Percentiles rank a stretch among this genome's conserved stretches.
These are phyloP conservation scores for Tuber brumale DNA, from an alignment of 495 filamentous ascomycete species.

Conservation along the genomic window DNA sequence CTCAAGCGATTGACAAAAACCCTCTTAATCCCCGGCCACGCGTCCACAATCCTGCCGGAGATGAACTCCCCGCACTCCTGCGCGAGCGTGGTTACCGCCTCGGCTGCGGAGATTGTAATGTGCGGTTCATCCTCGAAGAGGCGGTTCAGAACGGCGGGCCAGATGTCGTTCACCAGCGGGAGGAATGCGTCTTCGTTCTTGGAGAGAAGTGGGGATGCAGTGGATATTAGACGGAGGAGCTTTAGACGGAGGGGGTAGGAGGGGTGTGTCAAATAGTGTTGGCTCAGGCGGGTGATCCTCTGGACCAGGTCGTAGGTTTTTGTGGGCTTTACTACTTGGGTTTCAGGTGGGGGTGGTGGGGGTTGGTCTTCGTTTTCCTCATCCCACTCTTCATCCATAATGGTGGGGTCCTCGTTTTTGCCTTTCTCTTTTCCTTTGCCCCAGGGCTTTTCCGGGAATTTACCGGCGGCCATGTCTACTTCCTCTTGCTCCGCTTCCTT, in stretches of 20 bases:
- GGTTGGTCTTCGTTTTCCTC: slow-evolving; percentile 29
- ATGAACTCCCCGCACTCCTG: slow-evolving; percentile 73
- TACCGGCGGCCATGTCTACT: slow-evolving; percentile 1
- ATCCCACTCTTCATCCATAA: slow-evolving; percentile 5
- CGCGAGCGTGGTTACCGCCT: slow-evolving; percentile 58
- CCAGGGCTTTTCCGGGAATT: slow-evolving; percentile 34
- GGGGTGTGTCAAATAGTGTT: slow-evolving; percentile 77
- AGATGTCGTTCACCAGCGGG: slow-evolving; percentile 80
- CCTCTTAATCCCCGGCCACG: slow-evolving; percentile 56
- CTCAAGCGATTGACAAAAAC: slow-evolving; percentile 37
- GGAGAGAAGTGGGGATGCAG: slow-evolving; percentile 60
- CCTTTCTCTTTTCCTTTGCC: slow-evolving; percentile 15
- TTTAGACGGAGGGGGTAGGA: slow-evolving; percentile 69
- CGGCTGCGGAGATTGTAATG: slow-evolving; percentile 62
- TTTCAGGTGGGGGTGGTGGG: slow-evolving; percentile 46
- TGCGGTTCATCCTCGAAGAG: slow-evolving; percentile 69
- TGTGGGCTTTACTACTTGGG: slow-evolving; percentile 46
- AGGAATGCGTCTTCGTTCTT: slow-evolving; percentile 73
- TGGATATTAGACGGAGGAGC: slow-evolving; percentile 65
- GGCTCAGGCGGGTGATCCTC: slow-evolving; percentile 62
- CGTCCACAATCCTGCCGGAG: slow-evolving; percentile 57
- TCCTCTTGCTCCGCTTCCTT: slow-evolving; percentile 38
- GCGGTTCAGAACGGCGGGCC: slow-evolving; percentile 67
- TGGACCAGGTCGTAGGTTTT: slow-evolving; percentile 60
- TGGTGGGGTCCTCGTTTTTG: background rate